Evolutionary conservation across 306 rosid species (phyloP).

Genomic region (Glycine tomentella): DNA sequence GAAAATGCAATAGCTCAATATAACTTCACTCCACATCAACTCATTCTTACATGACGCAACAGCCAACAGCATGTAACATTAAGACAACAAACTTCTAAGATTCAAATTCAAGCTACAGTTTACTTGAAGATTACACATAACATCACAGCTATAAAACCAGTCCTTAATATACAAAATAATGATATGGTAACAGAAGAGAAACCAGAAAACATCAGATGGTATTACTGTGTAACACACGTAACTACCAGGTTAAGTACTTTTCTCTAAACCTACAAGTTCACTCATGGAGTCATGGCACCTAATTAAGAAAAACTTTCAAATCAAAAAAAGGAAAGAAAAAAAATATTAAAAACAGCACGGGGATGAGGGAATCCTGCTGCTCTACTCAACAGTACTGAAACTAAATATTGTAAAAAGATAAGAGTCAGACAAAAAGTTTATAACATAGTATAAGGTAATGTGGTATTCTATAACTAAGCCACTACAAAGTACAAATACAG

Average conservation of each 20-base stretch:
- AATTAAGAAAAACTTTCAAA: background rate
- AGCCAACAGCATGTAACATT: conserved; percentile 12
- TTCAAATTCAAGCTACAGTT: conserved; percentile 12
- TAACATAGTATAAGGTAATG: background rate
- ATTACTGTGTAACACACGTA: conserved; percentile 19
- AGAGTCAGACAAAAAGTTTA: background rate
- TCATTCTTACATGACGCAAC: conserved; percentile 27
- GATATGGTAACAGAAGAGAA: conserved; percentile 9
- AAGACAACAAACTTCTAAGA: conserved; percentile 22
- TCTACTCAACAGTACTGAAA: background rate
- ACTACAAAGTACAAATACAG: background rate
- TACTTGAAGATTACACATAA: conserved; percentile 21
- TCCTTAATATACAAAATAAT: conserved; percentile 3
- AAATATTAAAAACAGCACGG: background rate
- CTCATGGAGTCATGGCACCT: background rate
- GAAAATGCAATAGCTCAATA: conserved; percentile 43
- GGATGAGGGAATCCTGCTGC: background rate
- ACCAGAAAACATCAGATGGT: conserved; percentile 15
- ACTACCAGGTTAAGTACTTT: background rate
- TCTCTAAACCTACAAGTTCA: background rate
- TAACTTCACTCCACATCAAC: conserved; percentile 11
- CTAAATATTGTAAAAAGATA: conserved; percentile 21
- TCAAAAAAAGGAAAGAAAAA: background rate
- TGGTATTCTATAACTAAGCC: conserved; percentile 16
- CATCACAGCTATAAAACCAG: background rate